phyloP scores from a whole-genome alignment of 495 filamentous ascomycete species.

The Xylaria flabelliformis region DNA sequence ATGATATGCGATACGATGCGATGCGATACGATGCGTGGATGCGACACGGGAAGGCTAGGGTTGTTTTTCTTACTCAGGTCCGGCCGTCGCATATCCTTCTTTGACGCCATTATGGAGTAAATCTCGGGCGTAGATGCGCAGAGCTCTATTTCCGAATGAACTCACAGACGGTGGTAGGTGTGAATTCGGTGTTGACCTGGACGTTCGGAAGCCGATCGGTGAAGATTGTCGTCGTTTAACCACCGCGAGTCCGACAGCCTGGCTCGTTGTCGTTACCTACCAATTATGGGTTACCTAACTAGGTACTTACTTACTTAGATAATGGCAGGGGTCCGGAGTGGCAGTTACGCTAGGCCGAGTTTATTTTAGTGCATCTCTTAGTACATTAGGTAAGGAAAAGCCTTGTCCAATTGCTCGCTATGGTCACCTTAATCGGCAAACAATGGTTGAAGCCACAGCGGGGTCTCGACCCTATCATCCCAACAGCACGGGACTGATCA shows the following conservation, averaged over 20 bases:
- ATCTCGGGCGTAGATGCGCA: neutral
- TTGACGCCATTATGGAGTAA: conserved; percentile 64
- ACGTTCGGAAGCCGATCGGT: neutral
- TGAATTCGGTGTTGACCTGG: neutral
- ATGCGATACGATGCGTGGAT: conserved; percentile 19
- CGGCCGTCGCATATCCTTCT: conserved; percentile 84
- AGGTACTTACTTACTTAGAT: too few species aligned
- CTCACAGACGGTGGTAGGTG: neutral
- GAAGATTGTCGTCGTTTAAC: conserved; percentile 11
- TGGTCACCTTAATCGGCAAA: neutral
- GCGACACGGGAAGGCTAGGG: conserved; percentile 5
- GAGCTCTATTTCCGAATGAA: neutral
- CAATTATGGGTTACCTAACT: too few species aligned
- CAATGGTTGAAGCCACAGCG: conserved; percentile 2
- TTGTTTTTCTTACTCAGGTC: conserved; percentile 74
- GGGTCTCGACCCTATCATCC: conserved; percentile 14
- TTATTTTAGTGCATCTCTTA: neutral
- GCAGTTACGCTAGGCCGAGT: conserved; percentile 1
- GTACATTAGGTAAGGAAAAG: neutral
- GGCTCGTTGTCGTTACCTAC: conserved; percentile 11
- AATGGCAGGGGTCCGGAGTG: conserved; percentile 9
- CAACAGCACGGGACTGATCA: conserved; percentile 11
- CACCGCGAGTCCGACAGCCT: neutral
- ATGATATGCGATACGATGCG: conserved; percentile 9
- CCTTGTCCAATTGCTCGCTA: neutral